These are phyloP conservation scores for Chalciporus piperatoides DNA, from an alignment of 1,284 basidiomycete genomes.

Conservation along the genomic window DNA sequence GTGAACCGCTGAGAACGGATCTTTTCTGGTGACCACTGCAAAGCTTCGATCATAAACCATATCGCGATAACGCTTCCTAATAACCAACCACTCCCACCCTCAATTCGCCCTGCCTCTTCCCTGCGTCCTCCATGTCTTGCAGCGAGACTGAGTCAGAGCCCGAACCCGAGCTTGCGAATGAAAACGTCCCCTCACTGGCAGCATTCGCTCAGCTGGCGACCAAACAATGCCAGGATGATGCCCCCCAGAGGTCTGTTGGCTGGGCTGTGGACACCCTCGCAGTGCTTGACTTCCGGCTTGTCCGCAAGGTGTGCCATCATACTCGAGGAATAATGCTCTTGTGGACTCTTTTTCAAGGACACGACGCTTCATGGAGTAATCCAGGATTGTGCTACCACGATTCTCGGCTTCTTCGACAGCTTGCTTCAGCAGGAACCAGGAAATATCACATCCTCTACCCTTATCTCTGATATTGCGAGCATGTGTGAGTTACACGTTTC, in stretches of 20 bases:
- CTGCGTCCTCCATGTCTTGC: slow-evolving; percentile 25
- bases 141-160: slow-evolving; percentile 44
- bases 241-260: slow-evolving; percentile 14
- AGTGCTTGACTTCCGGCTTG: slow-evolving; percentile 29
- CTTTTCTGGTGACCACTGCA: background rate
- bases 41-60: background rate
- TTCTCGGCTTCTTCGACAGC: slow-evolving; percentile 36
- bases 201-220: slow-evolving; percentile 19
- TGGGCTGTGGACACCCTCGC: slow-evolving; percentile 27
- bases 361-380: slow-evolving; percentile 33
- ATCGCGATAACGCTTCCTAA: background rate
- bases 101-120: background rate
- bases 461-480: slow-evolving; percentile 23
- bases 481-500: slow-evolving; percentile 21
- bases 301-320: slow-evolving; percentile 27
- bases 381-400: slow-evolving; percentile 33
- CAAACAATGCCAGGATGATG: background rate
- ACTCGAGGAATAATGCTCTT: background rate
- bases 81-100: background rate
- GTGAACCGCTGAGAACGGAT: background rate
- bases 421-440: slow-evolving; percentile 17
- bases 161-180: slow-evolving; percentile 22
- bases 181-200: slow-evolving; percentile 13
- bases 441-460: slow-evolving; percentile 1
- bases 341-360: slow-evolving; percentile 29